Evolutionary conservation across 1,284 basidiomycete species (phyloP).

Genomic region (Ustilago sp.): DNA sequence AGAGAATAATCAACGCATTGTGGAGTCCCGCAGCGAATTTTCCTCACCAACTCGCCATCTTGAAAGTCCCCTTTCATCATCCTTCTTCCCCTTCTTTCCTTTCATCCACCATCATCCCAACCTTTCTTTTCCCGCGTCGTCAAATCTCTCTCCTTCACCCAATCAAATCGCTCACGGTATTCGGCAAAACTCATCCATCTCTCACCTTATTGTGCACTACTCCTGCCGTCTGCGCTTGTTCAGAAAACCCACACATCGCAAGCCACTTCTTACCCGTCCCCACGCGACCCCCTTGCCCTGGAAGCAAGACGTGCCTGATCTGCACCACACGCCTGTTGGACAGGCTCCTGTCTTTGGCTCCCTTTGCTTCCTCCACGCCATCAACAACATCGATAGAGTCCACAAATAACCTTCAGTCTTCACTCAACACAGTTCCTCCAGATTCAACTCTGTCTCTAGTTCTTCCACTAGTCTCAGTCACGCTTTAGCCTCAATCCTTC

Average conservation of each 20-base stretch:
- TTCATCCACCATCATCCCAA: conserved; percentile 20
- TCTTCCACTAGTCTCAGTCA: neutral
- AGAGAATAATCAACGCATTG: neutral
- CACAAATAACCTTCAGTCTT: too few species aligned
- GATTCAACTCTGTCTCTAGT: too few species aligned
- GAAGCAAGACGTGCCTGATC: neutral
- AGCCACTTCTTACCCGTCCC: neutral
- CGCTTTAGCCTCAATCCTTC: neutral
- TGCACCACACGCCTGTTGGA: neutral
- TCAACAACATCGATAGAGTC: too few species aligned
- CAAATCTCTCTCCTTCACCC: neutral
- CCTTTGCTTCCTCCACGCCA: neutral
- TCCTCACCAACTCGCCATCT: neutral
- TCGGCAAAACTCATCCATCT: neutral
- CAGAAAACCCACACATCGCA: neutral
- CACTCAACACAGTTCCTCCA: too few species aligned
- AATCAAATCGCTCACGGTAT: neutral
- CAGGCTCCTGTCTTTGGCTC: neutral
- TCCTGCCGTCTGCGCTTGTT: too few species aligned
- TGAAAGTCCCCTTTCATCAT: neutral
- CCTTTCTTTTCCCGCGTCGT: conserved; percentile 2
- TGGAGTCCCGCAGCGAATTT: neutral
- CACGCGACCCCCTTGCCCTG: neutral
- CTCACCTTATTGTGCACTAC: neutral
- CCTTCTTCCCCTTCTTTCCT: neutral